A percentile compares a stretch with the other conserved stretches of the same genome.
phyloP scores from a whole-genome alignment of 2,329 filamentous ascomycete species.

The Nothomitra cinnamomea region DNA sequence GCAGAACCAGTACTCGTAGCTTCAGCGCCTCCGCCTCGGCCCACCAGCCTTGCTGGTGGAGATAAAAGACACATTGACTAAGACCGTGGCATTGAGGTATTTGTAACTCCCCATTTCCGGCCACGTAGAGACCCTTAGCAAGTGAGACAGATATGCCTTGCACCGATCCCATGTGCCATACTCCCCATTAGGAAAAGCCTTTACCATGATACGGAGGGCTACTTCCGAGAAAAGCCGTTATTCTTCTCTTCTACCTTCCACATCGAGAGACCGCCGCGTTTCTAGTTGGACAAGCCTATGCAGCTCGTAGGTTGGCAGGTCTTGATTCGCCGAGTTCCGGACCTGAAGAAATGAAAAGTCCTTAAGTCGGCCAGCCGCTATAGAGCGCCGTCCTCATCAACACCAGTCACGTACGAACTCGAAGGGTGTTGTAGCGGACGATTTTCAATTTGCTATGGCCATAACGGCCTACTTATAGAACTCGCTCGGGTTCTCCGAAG shows the following conservation, averaged over 20 bases:
- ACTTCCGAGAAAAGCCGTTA: constrained; percentile 12
- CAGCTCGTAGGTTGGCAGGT: constrained; percentile 15
- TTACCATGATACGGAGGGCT: constrained; percentile 13
- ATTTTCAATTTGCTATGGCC: too few species aligned
- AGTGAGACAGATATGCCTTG: constrained; percentile 18
- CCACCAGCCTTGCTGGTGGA: constrained; percentile 12
- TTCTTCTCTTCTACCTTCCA: constrained; percentile 5
- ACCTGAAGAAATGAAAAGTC: constrained; percentile 21
- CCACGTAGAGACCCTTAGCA: constrained; percentile 14
- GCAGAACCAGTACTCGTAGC: not conserved
- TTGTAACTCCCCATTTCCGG: constrained; percentile 11
- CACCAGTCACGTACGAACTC: constrained; percentile 12
- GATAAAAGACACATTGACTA: constrained; percentile 9
- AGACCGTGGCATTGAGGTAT: constrained; percentile 7
- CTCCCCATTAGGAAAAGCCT: constrained; percentile 11
- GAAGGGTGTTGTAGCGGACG: too few species aligned
- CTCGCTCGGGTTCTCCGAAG: too few species aligned
- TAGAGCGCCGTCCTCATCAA: constrained; percentile 9
- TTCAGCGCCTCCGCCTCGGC: constrained; percentile 15
- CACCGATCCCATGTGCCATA: constrained; percentile 13
- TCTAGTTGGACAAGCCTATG: constrained; percentile 20
- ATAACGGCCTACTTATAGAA: too few species aligned
- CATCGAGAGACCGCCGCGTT: constrained; percentile 11
- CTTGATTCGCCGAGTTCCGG: constrained; percentile 1
- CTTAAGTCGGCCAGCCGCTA: constrained; percentile 15